These are phyloP conservation scores for Stagonosporopsis cucurbitacearum DNA, from an alignment of 2,329 filamentous ascomycete genomes.

Conservation along the genomic window DNA sequence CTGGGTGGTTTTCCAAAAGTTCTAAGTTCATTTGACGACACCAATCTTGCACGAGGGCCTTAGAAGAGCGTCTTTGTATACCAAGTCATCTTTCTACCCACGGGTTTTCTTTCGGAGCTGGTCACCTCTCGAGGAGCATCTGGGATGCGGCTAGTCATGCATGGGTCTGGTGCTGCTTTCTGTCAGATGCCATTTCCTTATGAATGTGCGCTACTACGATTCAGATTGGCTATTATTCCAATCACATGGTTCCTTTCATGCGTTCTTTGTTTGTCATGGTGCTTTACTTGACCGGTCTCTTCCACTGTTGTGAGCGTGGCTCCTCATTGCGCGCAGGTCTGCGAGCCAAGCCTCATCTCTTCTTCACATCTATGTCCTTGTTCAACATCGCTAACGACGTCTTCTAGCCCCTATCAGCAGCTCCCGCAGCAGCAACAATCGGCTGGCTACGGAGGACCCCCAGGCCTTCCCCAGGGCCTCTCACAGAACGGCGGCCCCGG, in stretches of 20 bases:
- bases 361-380: background rate
- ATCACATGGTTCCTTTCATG: constrained; percentile 42
- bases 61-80: constrained; percentile 48
- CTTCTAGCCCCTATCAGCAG: constrained; percentile 16
- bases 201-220: constrained; percentile 35
- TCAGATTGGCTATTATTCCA: constrained; percentile 49
- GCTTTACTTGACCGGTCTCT: constrained; percentile 31
- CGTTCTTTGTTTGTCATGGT: constrained; percentile 36
- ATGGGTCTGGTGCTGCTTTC: constrained; percentile 41
- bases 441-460: constrained; percentile 14
- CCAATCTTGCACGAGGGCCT: constrained; percentile 44
- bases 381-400: constrained; percentile 2
- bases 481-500: constrained; percentile 19
- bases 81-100: constrained; percentile 44
- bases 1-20: constrained; percentile 50
- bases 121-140: constrained; percentile 37
- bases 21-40: constrained; percentile 47
- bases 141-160: constrained; percentile 47
- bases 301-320: constrained; percentile 8
- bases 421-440: constrained; percentile 20
- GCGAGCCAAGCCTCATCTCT: background rate
- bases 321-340: constrained; percentile 16
- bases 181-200: constrained; percentile 40
- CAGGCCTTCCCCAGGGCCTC: constrained; percentile 15
- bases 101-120: constrained; percentile 42